Conservation (phyloP, 768 basidiomycete genomes). For the Cystofilobasidium bisporidii region DNA sequence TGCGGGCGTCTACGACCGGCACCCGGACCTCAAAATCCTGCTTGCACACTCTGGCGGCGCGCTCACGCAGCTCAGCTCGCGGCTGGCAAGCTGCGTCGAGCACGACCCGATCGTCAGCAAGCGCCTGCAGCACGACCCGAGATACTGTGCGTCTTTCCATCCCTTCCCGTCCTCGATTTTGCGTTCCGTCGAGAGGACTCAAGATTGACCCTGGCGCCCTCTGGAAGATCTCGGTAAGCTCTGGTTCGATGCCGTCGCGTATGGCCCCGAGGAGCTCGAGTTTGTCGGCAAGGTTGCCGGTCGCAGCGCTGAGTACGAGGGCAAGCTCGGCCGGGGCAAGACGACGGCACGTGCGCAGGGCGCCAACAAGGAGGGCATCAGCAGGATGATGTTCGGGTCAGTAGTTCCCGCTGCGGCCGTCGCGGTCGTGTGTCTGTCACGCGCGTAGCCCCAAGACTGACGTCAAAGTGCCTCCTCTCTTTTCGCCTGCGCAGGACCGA, state of each 20-base stretch:
- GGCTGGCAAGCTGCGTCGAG: constrained; percentile 70
- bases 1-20: constrained; percentile 67
- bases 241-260: constrained; percentile 74
- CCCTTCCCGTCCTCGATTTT: too few species aligned
- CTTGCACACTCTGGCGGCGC: constrained; percentile 83
- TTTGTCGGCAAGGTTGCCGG: constrained; percentile 64
- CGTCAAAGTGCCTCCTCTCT: background rate
- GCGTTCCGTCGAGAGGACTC: too few species aligned
- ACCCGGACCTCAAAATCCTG: constrained; percentile 62
- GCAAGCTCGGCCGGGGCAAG: constrained; percentile 14
- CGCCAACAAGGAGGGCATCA: constrained; percentile 6
- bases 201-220: too few species aligned
- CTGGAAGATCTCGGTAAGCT: constrained; percentile 53
- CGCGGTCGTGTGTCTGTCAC: too few species aligned
- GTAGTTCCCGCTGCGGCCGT: background rate
- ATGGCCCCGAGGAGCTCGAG: constrained; percentile 72
- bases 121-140: constrained; percentile 66
- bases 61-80: constrained; percentile 61
- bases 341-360: background rate
- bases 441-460: too few species aligned
- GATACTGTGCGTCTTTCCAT: constrained; percentile 49
- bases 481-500: constrained; percentile 41
- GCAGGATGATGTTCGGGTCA: constrained; percentile 19
- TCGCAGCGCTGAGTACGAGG: constrained; percentile 48
- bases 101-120: constrained; percentile 73